Percentiles rank a stretch among this genome's conserved stretches.
phyloP scores from a whole-genome alignment of 495 filamentous ascomycete genomes.

The Ascobolus immersus region DNA sequence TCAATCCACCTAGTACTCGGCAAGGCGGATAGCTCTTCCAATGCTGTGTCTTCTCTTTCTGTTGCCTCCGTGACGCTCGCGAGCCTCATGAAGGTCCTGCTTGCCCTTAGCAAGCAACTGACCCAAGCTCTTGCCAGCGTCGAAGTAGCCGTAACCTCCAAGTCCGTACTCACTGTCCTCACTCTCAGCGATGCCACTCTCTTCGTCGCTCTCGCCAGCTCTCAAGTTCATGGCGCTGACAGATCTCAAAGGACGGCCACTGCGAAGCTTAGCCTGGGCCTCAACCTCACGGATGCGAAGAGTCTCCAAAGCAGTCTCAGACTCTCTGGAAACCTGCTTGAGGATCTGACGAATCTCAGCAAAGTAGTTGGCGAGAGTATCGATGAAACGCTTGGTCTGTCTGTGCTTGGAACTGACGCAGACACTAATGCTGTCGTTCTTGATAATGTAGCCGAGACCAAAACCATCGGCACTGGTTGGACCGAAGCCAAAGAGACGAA shows the following conservation, averaged over 20 bases:
- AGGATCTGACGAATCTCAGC: constrained; percentile 70
- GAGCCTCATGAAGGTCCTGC: constrained; percentile 23
- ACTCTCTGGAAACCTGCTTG: constrained; percentile 28
- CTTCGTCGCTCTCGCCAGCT: constrained; percentile 3
- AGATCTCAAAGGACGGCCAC: constrained; percentile 9
- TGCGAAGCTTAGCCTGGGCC: constrained; percentile 20
- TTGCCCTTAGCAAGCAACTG: constrained; percentile 18
- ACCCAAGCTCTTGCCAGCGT: constrained; percentile 11
- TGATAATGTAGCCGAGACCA: constrained; percentile 97
- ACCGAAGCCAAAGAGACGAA: constrained; percentile 89
- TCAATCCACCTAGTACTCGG: constrained; percentile 32
- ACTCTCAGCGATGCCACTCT: constrained; percentile 12
- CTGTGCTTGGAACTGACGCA: constrained; percentile 79
- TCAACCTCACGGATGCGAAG: constrained; percentile 45
- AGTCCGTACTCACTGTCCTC: constrained; percentile 14
- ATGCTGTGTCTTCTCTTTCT: constrained; percentile 36
- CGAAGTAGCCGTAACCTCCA: constrained; percentile 17
- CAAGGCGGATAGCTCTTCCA: constrained; percentile 53
- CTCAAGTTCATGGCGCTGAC: constrained; percentile 1
- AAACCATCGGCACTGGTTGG: constrained; percentile 87
- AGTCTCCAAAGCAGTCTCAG: constrained; percentile 25
- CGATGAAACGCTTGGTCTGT: constrained; percentile 72
- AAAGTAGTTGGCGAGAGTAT: constrained; percentile 70
- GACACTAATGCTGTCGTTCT: constrained; percentile 76
- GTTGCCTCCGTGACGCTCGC: constrained; percentile 19